These are phyloP conservation scores for Alloteropsis angusta DNA, from an alignment of 202 grass and related monocot genomes.

Conservation along the genomic window DNA sequence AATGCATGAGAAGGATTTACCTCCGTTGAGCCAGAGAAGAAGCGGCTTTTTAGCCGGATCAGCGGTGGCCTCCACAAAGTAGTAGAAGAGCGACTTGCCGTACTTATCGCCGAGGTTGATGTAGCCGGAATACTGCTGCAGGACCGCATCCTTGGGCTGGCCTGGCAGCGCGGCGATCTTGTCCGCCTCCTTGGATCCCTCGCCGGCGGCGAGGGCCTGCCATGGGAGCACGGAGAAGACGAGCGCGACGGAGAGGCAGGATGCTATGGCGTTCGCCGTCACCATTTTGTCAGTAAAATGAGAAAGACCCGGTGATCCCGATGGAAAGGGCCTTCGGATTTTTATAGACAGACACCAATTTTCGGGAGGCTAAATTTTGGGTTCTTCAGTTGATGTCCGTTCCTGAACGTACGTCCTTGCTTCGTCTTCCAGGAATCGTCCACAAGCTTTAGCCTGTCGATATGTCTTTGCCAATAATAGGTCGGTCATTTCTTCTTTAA, in stretches of 20 bases:
- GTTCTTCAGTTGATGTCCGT: not conserved
- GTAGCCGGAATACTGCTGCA: constrained; percentile 51
- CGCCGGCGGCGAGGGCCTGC: constrained; percentile 6
- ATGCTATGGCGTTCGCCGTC: not conserved
- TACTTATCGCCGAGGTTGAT: constrained; percentile 17
- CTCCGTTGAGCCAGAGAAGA: constrained; percentile 67
- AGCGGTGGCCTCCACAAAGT: constrained; percentile 45
- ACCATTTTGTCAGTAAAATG: not conserved
- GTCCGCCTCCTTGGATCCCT: constrained; percentile 40
- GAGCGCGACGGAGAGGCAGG: constrained; percentile 22
- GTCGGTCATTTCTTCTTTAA: not conserved
- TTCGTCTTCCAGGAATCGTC: not conserved
- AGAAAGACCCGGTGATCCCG: not conserved
- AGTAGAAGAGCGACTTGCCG: constrained; percentile 57
- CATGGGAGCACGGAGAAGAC: constrained; percentile 12
- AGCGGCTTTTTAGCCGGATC: constrained; percentile 38
- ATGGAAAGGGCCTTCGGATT: not conserved
- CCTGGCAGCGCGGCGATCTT: constrained; percentile 47
- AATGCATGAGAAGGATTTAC: not conserved
- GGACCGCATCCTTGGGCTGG: not conserved
- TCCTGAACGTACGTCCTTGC: not conserved
- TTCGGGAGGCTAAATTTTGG: not conserved
- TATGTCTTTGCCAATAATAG: constrained; percentile 11
- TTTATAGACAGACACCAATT: constrained; percentile 12
- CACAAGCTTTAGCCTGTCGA: not conserved